phyloP scores from a whole-genome alignment of 305 asterid species.

The Fraxinus velutina region DNA sequence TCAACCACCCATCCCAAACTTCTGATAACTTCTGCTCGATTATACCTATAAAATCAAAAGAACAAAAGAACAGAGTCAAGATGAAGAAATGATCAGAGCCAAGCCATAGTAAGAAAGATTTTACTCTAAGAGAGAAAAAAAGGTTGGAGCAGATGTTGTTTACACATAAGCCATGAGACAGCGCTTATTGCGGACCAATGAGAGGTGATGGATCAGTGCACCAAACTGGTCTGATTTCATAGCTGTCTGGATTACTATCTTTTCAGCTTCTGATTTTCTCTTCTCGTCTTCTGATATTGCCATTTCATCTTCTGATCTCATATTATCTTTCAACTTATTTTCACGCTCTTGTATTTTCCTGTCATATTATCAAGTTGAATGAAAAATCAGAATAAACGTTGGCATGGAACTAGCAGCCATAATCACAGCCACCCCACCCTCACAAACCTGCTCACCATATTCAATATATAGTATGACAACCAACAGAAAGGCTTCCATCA shows the following conservation, averaged over 20 bases:
- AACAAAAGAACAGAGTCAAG: neutral
- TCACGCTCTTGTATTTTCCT: slow-evolving; percentile 60
- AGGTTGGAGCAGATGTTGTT: neutral
- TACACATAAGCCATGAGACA: slow-evolving; percentile 87
- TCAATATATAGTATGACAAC: neutral
- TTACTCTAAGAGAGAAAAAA: neutral
- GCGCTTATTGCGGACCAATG: slow-evolving; percentile 82
- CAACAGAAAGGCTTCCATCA: neutral
- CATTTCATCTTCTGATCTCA: slow-evolving; percentile 30
- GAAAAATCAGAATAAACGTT: neutral
- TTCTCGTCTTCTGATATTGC: slow-evolving; percentile 40
- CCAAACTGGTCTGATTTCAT: slow-evolving; percentile 72
- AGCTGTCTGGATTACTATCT: slow-evolving; percentile 37
- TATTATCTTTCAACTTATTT: slow-evolving; percentile 33
- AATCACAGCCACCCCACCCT: neutral
- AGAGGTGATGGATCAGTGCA: slow-evolving; percentile 81
- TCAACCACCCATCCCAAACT: slow-evolving; percentile 76
- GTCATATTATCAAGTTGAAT: slow-evolving; percentile 19
- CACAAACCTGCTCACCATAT: neutral
- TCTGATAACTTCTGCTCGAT: slow-evolving; percentile 72
- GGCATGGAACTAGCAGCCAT: neutral
- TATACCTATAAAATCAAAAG: slow-evolving; percentile 41
- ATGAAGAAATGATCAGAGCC: slow-evolving; percentile 8
- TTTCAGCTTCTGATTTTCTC: slow-evolving; percentile 39
- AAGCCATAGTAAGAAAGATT: neutral